Base-by-base conservation (phyloP, 2,329 filamentous ascomycete species). In the Colletotrichum truncatum region DNA sequence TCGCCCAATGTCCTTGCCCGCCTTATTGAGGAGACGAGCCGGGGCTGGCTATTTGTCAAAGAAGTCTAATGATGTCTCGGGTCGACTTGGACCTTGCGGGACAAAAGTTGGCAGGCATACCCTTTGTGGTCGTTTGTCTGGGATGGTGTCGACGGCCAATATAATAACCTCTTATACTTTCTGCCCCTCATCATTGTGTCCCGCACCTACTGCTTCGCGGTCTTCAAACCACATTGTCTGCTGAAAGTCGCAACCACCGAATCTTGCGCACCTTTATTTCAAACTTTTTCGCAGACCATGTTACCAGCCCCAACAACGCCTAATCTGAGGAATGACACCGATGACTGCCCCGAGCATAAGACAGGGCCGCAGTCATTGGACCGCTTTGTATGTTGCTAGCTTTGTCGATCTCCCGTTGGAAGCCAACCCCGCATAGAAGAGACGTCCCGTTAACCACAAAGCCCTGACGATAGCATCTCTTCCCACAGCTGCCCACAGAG, bases 401-500 rank as follows among this genome's bases (percentile, higher is more conserved):
- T 26, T 39, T 21, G 52, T 66, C 56, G 64, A 68, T 63, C 56
- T 57, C 63, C 62, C 51, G 51, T 38, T 16, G 18, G 10, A 30
- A 30, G 9, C 18, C 32, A 26, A 36, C n/a, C n/a, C n/a, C n/a
- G n/a, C n/a, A n/a, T n/a, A n/a, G n/a, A n/a, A n/a, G n/a, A n/a
- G n/a, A n/a, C n/a, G n/a, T n/a, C 39, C 23, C 30, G 45, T 38
- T 21, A 51, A 38, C 65, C 46, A 66, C 55, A 26, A 59, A 46
- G 26, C 11, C 52, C 43, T 38, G 21, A 48, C 68, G 21, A 21
- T 67, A 85, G 83, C 76, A 73, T 46, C 69, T 74, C 51, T 85
- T 85, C 67, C 65, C 75, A 16, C 72, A 70, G 41, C 80, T 85
- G 1, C 83, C 83, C 2, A 70, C 77, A 11, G 83, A 85, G 68